Evolutionary conservation across 192 early-diverging fungal species (phyloP).

Genomic region (Entomortierella chlamydospora): DNA sequence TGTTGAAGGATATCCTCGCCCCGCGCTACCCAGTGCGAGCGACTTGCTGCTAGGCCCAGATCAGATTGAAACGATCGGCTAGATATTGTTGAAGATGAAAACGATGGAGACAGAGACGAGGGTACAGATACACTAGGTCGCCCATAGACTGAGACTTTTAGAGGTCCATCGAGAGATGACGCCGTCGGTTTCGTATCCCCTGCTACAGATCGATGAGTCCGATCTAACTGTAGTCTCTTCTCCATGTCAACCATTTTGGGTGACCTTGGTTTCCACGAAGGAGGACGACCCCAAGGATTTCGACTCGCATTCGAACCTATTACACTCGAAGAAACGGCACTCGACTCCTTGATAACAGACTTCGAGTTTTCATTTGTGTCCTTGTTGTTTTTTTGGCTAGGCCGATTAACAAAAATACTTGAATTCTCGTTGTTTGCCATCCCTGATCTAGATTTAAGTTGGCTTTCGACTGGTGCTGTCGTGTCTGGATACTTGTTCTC

Average conservation of each 20-base stretch:
- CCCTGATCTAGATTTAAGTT: not conserved
- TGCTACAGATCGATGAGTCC: conserved; percentile 1
- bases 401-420: no score
- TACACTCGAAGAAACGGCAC: not conserved
- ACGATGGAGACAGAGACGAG: conserved; percentile 13
- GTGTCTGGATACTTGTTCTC: not conserved
- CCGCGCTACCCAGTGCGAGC: not conserved
- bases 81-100: conserved; percentile 21
- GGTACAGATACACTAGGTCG: conserved; percentile 7
- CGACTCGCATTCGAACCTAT: conserved; percentile 1
- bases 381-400: not conserved
- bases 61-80: conserved; percentile 13
- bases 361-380: not conserved
- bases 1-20: not conserved
- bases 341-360: not conserved
- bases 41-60: conserved; percentile 3
- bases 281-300: conserved; percentile 49
- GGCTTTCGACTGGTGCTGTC: not conserved
- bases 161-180: conserved; percentile 10
- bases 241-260: conserved; percentile 48
- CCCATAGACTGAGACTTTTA: conserved; percentile 48
- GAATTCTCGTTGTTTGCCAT: not conserved
- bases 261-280: conserved; percentile 46
- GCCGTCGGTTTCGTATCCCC: not conserved
- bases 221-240: conserved; percentile 9